Evolutionary conservation across 208 protist species (phyloP).

Genomic region (Trypanosoma rangeli): DNA sequence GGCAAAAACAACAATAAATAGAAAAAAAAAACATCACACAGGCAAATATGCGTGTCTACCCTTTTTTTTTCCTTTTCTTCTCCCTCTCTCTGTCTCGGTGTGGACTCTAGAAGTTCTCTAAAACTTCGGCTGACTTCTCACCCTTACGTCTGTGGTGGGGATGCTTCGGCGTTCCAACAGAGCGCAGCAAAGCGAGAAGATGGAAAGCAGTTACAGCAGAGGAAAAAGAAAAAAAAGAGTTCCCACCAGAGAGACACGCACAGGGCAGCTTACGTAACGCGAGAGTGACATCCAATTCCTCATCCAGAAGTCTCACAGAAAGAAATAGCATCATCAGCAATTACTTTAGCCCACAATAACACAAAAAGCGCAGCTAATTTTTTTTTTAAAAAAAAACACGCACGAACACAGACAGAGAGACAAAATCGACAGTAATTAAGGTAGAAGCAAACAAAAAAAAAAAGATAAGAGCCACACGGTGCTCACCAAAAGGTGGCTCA

Average conservation of each 20-base stretch:
- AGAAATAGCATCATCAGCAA: not conserved
- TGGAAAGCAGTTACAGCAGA: not conserved
- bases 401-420: not conserved
- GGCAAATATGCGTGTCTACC: not conserved
- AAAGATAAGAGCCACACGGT: slow-evolving; percentile 15
- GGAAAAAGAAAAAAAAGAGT: not conserved
- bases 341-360: no score
- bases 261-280: not conserved
- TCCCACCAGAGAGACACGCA: not conserved
- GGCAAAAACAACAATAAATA: not conserved
- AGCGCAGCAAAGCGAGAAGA: not conserved
- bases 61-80: no score
- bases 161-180: no score
- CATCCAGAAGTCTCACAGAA: not conserved
- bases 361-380: no score
- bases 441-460: not conserved
- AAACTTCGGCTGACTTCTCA: no score
- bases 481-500: not conserved
- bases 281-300: not conserved
- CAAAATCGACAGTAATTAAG: not conserved
- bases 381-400: not conserved
- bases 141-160: no score
- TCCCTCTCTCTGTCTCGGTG: not conserved
- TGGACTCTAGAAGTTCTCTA: no score
- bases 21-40: not conserved